Base-by-base conservation (phyloP, 768 basidiomycete genomes). In the Suillus occidentalis region DNA sequence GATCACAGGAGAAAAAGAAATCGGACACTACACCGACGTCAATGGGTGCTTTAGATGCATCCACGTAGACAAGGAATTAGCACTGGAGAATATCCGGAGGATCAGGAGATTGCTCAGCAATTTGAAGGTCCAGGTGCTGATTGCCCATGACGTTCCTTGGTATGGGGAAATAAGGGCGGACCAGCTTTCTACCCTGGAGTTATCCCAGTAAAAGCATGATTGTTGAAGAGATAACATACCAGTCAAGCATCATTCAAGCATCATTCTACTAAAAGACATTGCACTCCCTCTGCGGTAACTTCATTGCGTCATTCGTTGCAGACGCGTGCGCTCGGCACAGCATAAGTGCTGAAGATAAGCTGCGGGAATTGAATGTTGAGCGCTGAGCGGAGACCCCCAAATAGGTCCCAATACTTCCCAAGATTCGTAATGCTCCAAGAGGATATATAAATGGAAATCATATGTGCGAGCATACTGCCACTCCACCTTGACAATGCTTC, bases 71-170 rank as follows among this genome's bases (percentile, higher is more conserved):
- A 78, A 78, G 68, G 79, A 76, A 39, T 68, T 69, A 52, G 81
- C 83, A 6, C 75, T 79, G 65, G 72, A 77, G 39, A 79, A 81
- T 64, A 81, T 86, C 31, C 63, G 62, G 40, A 69, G 78, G 20
- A 80, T 84, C 18, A 71, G 77, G 57, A 72, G 70, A 68, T 64
- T 85, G 63, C 70, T 76, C 68, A 67, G 75, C 56, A 63, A 78
- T 1, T 78, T 80, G 22, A 72, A 81, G 31, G 82, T 83, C 34
- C 75, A 74, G 49, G 80, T 87, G 14, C 43, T 86, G 37, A 62
- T 86, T 37, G 81, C 84, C 47, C 85, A 87, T 66, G 85, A 87
- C 66, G 73, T 70, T 42, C 74, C 78, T 39, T 87, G 84, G 84
- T 85, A 82, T 63, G 70, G 77, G 28, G 72, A 74, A 82, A 84